Evolutionary conservation across 139 green algal genomes (phyloP), one percentile per base, ranked within the genome.

Genomic region (Chlamydomonas schloesseri): DNA sequence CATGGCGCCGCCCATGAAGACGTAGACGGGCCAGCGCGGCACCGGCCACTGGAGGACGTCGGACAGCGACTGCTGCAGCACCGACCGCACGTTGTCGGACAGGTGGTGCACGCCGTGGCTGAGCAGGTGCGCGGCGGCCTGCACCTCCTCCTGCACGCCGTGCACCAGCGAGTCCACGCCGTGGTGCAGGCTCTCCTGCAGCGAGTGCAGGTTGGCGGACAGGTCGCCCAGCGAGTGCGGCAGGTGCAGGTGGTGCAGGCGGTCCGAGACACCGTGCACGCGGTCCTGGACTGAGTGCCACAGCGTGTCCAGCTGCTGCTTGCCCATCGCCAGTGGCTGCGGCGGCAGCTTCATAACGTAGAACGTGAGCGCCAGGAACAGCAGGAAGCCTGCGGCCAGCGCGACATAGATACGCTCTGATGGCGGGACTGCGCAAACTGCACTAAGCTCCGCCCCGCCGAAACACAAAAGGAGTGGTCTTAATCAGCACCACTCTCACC

Each of bases 1-100:
- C 93, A 98, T 98, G 69, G 97, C 97, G 6, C 97, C 97, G 0
- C 90, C 91, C n/a, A 96, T 94, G 92, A 97, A 99, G 15, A 93
- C 91, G 62, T 91, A 93, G 3, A 91, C 84, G 0, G 92, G 92
- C 92, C 92, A 95, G 14, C 92, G 86, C 26, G 83, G 76, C 4
- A 89, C 87, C 5, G 87, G 90, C 81, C 84, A 93, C 29, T 67
- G 15, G 20, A 93, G 67, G 28, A 87, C 62, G 33, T 81, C 81
- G 5, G 73, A 76, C 15, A 91, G 47, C 8, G 87, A 73, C 31
- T 88, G 60, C 24, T 89, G 33, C 4, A 89, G 26, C 2, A 76
- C 31, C 10, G 3, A 21, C 47, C 33, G 74, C 29, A 85, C 24
- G 47, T 69, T 76, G 68, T 85, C 79, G 50, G 31, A n/a, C 18